Base-by-base conservation (phyloP, 257 asterid species). In the Rhazya stricta region DNA sequence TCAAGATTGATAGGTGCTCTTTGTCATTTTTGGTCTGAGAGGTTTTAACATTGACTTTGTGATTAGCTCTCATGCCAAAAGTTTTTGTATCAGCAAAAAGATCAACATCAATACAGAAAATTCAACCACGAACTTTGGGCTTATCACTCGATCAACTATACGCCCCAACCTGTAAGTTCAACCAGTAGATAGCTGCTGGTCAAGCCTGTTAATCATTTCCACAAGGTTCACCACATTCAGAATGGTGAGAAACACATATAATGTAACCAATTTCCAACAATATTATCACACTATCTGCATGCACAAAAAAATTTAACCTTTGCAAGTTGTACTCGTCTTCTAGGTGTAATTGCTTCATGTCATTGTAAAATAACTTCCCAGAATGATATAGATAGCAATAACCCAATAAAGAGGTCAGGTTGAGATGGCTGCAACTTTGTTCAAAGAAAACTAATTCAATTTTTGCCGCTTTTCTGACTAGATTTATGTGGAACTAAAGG, bases 151-250 rank as follows among this genome's bases (percentile, higher is more conserved):
- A 67, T 86, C 83, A 53, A 85, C 56, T 80, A 75, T 76, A 74
- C 72, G 79, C 84, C 89, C 88, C 96, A 92, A 94, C 98, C 98
- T 94, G 98, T 89, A 91, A 94, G 92, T 91, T 92, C 88, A 94
- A 89, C 94, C 96, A 94, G 98, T 83, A 91, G 91, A 94, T 70
- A 94, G 91, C 93, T 89, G 96, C 97, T 94, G 88, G 83, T 94
- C 87, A 94, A 94, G 90, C 97, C 98, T 91, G 98, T 84, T 90
- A 75, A 84, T 74, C 88, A 85, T 79, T 85, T 74, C 84, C 89
- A 89, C 84, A 84, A 87, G 82, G 81, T 81, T 84, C 90, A 85
- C 93, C 91, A 86, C 88, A 91, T 83, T 86, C 76, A 88, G 93
- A 86, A 88, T 80, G 90, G 88, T 77, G 85, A 71, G 78, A 73